Evolutionary conservation across 352 stramenopile species (phyloP).

Genomic region (Plasmopara halstedii): DNA sequence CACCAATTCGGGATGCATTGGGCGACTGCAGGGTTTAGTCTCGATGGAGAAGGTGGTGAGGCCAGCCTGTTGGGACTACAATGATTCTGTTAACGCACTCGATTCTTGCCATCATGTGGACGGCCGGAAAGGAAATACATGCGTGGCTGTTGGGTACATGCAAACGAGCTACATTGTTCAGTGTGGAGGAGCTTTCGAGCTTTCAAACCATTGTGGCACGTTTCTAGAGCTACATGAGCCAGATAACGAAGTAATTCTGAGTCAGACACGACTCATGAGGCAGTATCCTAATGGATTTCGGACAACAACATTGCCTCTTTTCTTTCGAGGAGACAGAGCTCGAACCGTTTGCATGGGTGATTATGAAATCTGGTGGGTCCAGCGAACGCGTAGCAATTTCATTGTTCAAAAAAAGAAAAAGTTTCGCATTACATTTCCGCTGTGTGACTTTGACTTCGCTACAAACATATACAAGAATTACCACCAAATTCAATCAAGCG

Average conservation of each 20-base stretch:
- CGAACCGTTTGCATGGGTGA: conserved; percentile 60
- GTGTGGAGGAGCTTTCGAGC: conserved; percentile 54
- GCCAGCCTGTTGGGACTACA: conserved; percentile 81
- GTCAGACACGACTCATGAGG: conserved; percentile 55
- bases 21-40: conserved; percentile 36
- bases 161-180: conserved; percentile 73
- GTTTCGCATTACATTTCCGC: conserved; percentile 46
- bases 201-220: conserved; percentile 76
- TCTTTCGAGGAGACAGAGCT: conserved; percentile 51
- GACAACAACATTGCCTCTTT: conserved; percentile 64
- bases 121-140: conserved; percentile 42
- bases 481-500: conserved; percentile 20
- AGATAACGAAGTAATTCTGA: conserved; percentile 53
- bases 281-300: conserved; percentile 71
- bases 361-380: conserved; percentile 87
- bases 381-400: conserved; percentile 72
- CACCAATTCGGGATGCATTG: conserved; percentile 46
- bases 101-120: conserved; percentile 57
- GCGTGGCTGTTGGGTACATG: conserved; percentile 73
- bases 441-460: conserved; percentile 73
- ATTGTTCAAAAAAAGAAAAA: conserved; percentile 81
- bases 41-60: conserved; percentile 40
- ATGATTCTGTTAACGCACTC: conserved; percentile 62
- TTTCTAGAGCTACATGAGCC: conserved; percentile 81
- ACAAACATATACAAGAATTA: conserved; percentile 78